A percentile compares a stretch with the other conserved stretches of the same genome.
phyloP scores from a whole-genome alignment of 2,329 filamentous ascomycete species.

The Penicillium sp. region DNA sequence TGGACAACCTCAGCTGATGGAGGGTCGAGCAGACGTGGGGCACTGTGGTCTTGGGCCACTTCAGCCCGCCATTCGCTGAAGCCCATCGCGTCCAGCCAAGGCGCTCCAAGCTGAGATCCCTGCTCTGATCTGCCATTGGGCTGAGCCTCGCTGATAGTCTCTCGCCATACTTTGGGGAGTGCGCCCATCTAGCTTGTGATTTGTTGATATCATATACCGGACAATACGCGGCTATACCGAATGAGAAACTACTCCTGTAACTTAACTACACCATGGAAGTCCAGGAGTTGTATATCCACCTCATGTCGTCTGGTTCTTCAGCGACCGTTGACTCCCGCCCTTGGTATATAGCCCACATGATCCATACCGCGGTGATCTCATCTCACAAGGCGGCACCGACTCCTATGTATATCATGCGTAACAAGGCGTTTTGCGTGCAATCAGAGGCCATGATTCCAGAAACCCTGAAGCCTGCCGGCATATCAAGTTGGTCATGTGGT shows the following conservation, averaged over 20 bases:
- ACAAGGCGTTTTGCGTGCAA: constrained; percentile 22
- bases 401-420: constrained; percentile 19
- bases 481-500: constrained; percentile 37
- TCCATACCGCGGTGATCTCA: constrained; percentile 27
- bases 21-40: constrained; percentile 42
- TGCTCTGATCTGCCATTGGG: constrained; percentile 49
- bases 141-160: constrained; percentile 40
- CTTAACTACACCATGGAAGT: background rate
- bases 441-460: constrained; percentile 17
- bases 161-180: constrained; percentile 44
- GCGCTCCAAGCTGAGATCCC: constrained; percentile 42
- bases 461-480: constrained; percentile 33
- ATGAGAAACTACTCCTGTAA: background rate
- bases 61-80: constrained; percentile 41
- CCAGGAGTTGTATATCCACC: background rate
- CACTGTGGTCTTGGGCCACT: constrained; percentile 38
- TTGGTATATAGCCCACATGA: constrained; percentile 6
- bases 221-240: constrained; percentile 15
- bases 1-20: constrained; percentile 41
- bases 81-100: constrained; percentile 36
- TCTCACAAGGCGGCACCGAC: constrained; percentile 18
- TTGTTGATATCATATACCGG: constrained; percentile 3
- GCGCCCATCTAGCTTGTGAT: constrained; percentile 27
- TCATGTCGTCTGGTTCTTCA: constrained; percentile 5
- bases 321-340: constrained; percentile 10